phyloP scores from a whole-genome alignment of 495 filamentous ascomycete genomes.

The Oidiodendron maius region DNA sequence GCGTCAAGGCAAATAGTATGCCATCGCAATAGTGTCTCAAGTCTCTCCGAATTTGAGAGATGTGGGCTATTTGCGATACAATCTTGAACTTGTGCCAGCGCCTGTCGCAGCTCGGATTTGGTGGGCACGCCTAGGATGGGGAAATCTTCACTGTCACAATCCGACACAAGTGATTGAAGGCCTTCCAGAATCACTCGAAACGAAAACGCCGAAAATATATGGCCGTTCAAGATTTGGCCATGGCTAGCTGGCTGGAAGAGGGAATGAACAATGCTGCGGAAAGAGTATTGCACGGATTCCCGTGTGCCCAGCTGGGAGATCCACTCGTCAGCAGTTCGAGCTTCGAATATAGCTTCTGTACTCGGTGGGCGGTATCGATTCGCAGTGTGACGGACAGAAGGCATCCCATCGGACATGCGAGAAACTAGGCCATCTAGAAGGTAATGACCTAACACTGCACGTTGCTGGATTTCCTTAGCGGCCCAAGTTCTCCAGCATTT shows the following conservation, averaged over 20 bases:
- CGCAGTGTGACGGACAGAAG: slow-evolving; percentile 37
- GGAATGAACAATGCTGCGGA: slow-evolving; percentile 35
- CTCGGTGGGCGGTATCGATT: slow-evolving; percentile 37
- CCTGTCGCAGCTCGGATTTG: slow-evolving; percentile 34
- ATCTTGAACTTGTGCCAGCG: slow-evolving; percentile 37
- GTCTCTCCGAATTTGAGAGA: slow-evolving; percentile 32
- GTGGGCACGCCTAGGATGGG: slow-evolving; percentile 33
- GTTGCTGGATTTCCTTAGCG: slow-evolving; percentile 40
- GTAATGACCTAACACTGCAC: slow-evolving; percentile 41
- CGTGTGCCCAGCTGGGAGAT: slow-evolving; percentile 31
- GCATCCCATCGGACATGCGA: slow-evolving; percentile 38
- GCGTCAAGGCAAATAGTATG: slow-evolving; percentile 42
- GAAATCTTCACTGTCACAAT: slow-evolving; percentile 32
- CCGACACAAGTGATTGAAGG: slow-evolving; percentile 38
- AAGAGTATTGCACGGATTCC: slow-evolving; percentile 29
- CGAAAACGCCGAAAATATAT: slow-evolving; percentile 35
- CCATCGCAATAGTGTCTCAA: slow-evolving; percentile 42
- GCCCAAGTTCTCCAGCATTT: slow-evolving; percentile 39
- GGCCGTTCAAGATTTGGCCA: slow-evolving; percentile 9
- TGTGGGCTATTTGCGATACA: slow-evolving; percentile 34
- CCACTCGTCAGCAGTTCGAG: slow-evolving; percentile 38
- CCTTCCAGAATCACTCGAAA: slow-evolving; percentile 41
- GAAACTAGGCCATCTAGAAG: slow-evolving; percentile 42
- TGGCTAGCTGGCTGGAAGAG: slow-evolving; percentile 34
- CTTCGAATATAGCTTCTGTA: slow-evolving; percentile 38